Base-by-base conservation (phyloP, 2,329 filamentous ascomycete species). In the Colletotrichum sp. region DNA sequence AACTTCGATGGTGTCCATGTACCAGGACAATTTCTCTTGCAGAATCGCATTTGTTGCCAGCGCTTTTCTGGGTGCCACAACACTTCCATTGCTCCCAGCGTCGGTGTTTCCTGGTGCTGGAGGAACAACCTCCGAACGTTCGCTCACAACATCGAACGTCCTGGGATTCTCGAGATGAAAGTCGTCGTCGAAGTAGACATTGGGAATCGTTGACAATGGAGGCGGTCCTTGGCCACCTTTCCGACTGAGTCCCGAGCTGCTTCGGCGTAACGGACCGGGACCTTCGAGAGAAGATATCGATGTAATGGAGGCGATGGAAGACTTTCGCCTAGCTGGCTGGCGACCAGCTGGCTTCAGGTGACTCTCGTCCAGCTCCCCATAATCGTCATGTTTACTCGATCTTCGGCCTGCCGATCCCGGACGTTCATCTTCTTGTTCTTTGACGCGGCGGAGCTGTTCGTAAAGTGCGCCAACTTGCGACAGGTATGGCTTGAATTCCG, bases 1-100 rank as follows among this genome's bases (percentile, higher is more conserved):
- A 71, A 99, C 95, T 83, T 99, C 97, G 27, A 99, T 96, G 0
- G 97, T 99, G 83, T 99, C 97, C 96, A 99, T 98, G 84, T 99
- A 99, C 97, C 97, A 99, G 1, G 97, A 99, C 15, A 99, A 88
- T 85, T 99, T 99, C 85, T 99, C 97, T 83, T 99, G 97, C 44
- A 99, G 85, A 75, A 99, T 99, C 0, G 97, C 97, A 85, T 99
- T 99, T 1, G 96, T 98, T 9, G 96, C 96, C 32, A 99, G 88
- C 2, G 95, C 95, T 83, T 98, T 99, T 76, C 96, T 92, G 11
- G 94, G 93, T 13, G 90, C 89, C 27, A 90, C 85, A 1, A 89
- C 86, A 67, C 87, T 88, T 7, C 92, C 92, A 82, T 93, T 95
- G 5, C 88, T 84, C 6, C 85, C 84, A 44, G 86, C 88, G 29